Evolutionary conservation across 225 moss, liverwort and hornwort species (phyloP).

Genomic region (Sphagnum tenellum): DNA sequence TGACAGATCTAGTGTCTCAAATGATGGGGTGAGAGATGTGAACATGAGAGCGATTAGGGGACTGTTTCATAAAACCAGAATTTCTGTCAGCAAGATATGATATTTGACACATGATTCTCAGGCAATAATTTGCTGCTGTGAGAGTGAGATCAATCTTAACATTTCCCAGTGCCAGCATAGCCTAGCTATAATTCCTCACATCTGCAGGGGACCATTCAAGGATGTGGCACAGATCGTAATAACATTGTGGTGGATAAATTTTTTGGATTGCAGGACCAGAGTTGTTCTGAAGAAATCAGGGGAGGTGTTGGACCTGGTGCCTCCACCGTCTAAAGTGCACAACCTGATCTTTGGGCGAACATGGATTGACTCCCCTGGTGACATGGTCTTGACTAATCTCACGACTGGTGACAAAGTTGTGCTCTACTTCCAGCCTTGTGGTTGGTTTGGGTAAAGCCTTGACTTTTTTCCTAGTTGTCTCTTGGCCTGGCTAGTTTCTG

Average conservation of each 20-base stretch:
- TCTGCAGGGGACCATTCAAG: neutral
- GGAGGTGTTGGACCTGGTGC: conserved; percentile 54
- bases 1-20: too few relatives aligned
- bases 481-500: too few relatives aligned
- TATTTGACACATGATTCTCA: too few relatives aligned
- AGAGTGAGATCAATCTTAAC: too few relatives aligned
- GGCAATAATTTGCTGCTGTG: too few relatives aligned
- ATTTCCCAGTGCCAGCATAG: too few relatives aligned
- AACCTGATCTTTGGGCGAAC: conserved; percentile 97
- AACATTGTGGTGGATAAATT: neutral
- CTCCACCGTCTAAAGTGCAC: conserved; percentile 80
- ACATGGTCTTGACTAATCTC: conserved; percentile 87
- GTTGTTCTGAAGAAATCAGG: conserved; percentile 83
- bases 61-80: too few relatives aligned
- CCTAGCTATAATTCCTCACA: too few relatives aligned
- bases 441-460: conserved; percentile 76
- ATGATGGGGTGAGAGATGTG: too few relatives aligned
- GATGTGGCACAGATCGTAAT: neutral
- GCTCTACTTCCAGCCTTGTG: conserved; percentile 92
- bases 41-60: too few relatives aligned
- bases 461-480: too few relatives aligned
- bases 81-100: too few relatives aligned
- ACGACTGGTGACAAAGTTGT: conserved; percentile 93
- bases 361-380: conserved; percentile 84
- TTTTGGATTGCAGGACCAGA: conserved; percentile 45